Base-by-base conservation (phyloP, 106 monocot genomes). In the Amphibolis antarctica region DNA sequence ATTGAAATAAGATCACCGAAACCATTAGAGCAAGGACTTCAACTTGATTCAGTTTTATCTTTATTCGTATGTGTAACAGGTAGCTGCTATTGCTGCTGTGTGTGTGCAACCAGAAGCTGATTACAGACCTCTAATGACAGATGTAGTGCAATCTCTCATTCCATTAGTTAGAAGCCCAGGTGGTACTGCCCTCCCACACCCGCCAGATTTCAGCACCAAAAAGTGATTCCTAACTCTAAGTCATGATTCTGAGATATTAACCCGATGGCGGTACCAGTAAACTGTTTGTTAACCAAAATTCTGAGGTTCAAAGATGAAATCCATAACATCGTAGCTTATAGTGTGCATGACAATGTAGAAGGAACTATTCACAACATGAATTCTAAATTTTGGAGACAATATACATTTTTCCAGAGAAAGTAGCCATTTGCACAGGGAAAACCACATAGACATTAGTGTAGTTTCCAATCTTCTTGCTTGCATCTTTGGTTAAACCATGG, bases 51-150 rank as follows among this genome's bases (percentile, higher is more conserved):
- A 63, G 24, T 25, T 47, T 46, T 63, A 27, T n/a, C 24, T 19
- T 11, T n/a, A 15, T n/a, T 28, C 21, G 27, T 26, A 28, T 22
- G 9, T 53, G 15, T 54, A 23, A 57, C 76, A 96, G 94, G 67
- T 96, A 66, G 94, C 94, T 67, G 94, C 94, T 20, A 96, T 96
- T 55, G 89, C 86, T 24, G 89, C 94, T n/a, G 82, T 96, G 14
- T 96, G 94, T 47, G 74, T 96, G 43, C 94, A 96, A 67, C 60
- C 94, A 50, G 89, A 96, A 78, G 81, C 94, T 0, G 94, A 96
- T 30, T 96, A 96, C 60, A 65, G 94, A 22, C 94, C 94, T 11
- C 82, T 96, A 10, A 96, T 96, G 78, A 84, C 89, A 27, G 94
- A 96, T 54, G 79, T 96, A 4, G 86, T 89, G 66, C 94, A 96